phyloP scores from a whole-genome alignment of 1,284 basidiomycete genomes.

The Trametes polyzona region DNA sequence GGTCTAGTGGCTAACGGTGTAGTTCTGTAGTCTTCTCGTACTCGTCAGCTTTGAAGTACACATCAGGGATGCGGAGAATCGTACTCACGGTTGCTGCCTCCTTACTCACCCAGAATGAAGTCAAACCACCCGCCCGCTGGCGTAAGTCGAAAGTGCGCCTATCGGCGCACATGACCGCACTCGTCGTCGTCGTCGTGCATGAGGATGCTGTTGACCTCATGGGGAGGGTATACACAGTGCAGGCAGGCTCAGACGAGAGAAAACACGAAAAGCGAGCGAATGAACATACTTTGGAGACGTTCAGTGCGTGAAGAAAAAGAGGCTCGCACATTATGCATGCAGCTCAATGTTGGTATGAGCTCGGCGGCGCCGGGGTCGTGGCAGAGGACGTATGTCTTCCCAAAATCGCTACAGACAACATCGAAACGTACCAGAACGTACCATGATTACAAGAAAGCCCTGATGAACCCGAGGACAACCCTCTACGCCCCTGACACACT shows the following conservation, averaged over 20 bases:
- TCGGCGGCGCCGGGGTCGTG: no score
- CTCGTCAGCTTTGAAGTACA: no score
- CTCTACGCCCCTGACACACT: not conserved
- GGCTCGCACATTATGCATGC: no score
- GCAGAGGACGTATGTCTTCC: no score
- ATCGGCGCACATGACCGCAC: not conserved
- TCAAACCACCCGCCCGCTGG: not conserved
- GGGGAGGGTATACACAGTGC: not conserved
- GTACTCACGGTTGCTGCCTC: not conserved
- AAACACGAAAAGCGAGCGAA: not conserved
- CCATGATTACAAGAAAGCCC: no score
- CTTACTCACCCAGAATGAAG: not conserved
- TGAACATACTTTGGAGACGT: not conserved
- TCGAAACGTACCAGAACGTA: no score
- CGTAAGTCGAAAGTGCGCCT: not conserved
- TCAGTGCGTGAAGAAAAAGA: no score
- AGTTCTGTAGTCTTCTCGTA: no score
- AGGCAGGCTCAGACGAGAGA: not conserved
- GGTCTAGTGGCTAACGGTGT: no score
- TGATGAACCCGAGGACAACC: no score
- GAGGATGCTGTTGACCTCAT: not conserved
- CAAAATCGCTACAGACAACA: no score
- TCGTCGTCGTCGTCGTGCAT: not conserved
- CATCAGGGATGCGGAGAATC: no score
- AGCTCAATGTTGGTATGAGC: not conserved